Conservation (phyloP, 192 early-diverging fungal genomes). For the Coemansia pectinata region DNA sequence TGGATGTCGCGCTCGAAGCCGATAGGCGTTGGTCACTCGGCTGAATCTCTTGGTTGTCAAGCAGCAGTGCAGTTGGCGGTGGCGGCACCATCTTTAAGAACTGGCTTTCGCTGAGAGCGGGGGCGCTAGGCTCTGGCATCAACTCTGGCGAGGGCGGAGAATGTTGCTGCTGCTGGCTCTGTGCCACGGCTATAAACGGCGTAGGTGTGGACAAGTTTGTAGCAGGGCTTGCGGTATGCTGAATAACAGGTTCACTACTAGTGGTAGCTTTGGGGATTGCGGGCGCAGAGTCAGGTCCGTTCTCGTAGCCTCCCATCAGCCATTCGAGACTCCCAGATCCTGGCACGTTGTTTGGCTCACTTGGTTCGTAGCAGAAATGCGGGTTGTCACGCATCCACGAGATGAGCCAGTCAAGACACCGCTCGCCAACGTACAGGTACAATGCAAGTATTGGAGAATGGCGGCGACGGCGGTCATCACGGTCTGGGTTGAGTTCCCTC, state of each 20-base stretch:
- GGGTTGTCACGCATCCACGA: constrained; percentile 25
- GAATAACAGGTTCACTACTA: not conserved
- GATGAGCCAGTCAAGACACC: constrained; percentile 18
- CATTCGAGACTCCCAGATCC: constrained; percentile 14
- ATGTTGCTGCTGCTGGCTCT: not conserved
- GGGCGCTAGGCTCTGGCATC: constrained; percentile 27
- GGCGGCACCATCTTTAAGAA: constrained; percentile 9
- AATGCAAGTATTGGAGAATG: constrained; percentile 19
- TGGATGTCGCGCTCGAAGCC: not conserved
- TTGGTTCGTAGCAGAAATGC: constrained; percentile 24
- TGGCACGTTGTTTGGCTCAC: not conserved
- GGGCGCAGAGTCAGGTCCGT: not conserved
- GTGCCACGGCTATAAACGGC: constrained; percentile 22
- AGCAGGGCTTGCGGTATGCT: not conserved
- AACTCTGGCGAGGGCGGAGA: not conserved
- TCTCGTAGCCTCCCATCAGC: constrained; percentile 4
- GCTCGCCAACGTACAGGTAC: constrained; percentile 29
- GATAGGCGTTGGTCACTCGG: not conserved
- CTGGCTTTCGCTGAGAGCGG: constrained; percentile 17
- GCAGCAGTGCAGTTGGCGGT: not conserved
- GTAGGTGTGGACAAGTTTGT: not conserved
- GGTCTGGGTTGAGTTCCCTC: not conserved
- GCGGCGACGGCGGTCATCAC: not conserved
- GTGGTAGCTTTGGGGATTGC: not conserved
- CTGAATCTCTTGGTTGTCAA: not conserved